These are phyloP conservation scores for Podaxis pistillaris DNA, from an alignment of 768 basidiomycete species.

Conservation along the genomic window DNA sequence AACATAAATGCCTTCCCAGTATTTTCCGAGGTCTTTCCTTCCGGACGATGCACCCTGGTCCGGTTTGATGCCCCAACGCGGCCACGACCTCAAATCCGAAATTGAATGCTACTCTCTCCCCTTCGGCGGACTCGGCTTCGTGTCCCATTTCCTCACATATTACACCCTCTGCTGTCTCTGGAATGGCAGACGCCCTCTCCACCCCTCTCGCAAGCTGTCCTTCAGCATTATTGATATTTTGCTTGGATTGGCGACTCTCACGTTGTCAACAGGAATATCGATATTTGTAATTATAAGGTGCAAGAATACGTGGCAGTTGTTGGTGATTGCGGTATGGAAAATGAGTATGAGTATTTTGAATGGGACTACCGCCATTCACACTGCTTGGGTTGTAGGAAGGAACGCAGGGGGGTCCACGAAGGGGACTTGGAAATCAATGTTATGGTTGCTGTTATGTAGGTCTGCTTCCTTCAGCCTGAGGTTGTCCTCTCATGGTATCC, in stretches of 20 bases:
- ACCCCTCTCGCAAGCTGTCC: conserved; percentile 2
- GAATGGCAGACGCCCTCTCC: conserved; percentile 18
- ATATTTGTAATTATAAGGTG: conserved; percentile 18
- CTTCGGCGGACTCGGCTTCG: conserved; percentile 18
- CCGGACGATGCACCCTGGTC: no score
- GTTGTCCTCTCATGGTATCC: background rate
- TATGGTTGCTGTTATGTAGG: conserved; percentile 17
- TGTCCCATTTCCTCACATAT: conserved; percentile 20
- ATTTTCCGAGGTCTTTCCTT: no score
- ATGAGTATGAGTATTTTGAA: conserved; percentile 19
- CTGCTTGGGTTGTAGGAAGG: background rate
- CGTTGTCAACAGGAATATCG: conserved; percentile 10
- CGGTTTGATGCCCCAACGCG: background rate
- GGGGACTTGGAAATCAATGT: conserved; percentile 1
- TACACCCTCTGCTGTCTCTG: conserved; percentile 21
- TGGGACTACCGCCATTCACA: conserved; percentile 20
- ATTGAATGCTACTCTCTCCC: conserved; percentile 20
- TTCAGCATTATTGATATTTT: background rate
- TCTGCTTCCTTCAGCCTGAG: background rate
- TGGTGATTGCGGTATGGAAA: conserved; percentile 21
- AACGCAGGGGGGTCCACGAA: background rate
- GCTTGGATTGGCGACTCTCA: background rate
- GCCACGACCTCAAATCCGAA: conserved; percentile 1
- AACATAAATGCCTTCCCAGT: no score
- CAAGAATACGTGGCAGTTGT: conserved; percentile 19